A percentile compares a stretch with the other conserved stretches of the same genome.
phyloP scores from a whole-genome alignment of 306 rosid species.

The Inga oerstediana region DNA sequence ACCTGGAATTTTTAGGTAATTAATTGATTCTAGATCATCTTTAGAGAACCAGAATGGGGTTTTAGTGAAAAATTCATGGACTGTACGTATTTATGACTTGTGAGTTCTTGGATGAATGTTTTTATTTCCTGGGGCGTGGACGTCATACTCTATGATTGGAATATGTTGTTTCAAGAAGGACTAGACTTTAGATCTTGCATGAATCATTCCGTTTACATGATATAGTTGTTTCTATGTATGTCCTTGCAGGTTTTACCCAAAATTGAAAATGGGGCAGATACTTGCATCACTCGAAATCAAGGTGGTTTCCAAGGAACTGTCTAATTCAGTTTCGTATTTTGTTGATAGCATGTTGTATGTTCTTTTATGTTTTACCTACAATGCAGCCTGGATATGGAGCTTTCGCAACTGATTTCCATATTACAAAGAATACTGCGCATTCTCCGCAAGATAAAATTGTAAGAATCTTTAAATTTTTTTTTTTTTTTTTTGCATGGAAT shows the following conservation, averaged over 20 bases:
- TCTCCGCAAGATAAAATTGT: constrained; percentile 65
- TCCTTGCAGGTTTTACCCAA: constrained; percentile 73
- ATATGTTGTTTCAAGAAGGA: not conserved
- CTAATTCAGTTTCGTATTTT: not conserved
- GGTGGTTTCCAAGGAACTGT: constrained; percentile 52
- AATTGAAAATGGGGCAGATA: constrained; percentile 58
- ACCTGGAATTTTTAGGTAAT: not conserved
- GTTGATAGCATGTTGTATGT: constrained; percentile 24
- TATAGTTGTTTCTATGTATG: constrained; percentile 9
- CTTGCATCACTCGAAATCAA: constrained; percentile 65
- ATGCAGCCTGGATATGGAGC: constrained; percentile 89
- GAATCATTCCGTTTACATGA: constrained; percentile 18
- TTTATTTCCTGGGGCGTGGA: not conserved
- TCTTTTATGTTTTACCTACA: constrained; percentile 19
- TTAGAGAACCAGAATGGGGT: not conserved
- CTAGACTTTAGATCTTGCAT: not conserved
- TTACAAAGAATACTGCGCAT: constrained; percentile 46
- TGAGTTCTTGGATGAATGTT: not conserved
- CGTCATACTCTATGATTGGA: not conserved
- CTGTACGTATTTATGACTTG: not conserved
- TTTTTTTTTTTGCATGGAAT: constrained; percentile 24
- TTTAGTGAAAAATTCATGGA: not conserved
- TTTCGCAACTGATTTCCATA: constrained; percentile 62
- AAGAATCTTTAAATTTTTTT: constrained; percentile 49
- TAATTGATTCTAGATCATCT: not conserved